Evolutionary conservation across 257 asterid species (phyloP), one percentile per base, ranked within the genome.

Genomic region (Linaria vulgaris): DNA sequence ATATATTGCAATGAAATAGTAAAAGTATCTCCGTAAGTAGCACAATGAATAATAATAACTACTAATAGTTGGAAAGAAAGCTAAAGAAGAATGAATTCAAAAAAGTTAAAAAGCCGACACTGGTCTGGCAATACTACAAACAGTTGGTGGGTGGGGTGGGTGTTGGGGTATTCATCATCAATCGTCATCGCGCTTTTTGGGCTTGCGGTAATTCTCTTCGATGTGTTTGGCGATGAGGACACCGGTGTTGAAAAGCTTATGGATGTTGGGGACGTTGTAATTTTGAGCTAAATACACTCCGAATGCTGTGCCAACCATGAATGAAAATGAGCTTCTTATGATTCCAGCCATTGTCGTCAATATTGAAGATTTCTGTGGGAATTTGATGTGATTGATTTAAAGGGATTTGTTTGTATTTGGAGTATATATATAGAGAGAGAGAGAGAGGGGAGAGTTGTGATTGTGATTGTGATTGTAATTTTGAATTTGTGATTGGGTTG

Each of bases 271-370:
- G 2, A 86, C 95, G 79, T 74, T 79, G 79, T 89, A 89, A 64
- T 86, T 86, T 85, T 89, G 95, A 56, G 95, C 96, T n/a, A 76
- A 58, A 71, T 86, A 89, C 20, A 89, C 72, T 31, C 96, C 95
- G 49, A 77, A 70, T 23, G 68, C 78, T 41, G 94, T 79, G 46
- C 94, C 96, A 34, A 70, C n/a, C 71, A 72, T 62, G 74, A 86
- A 86, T 9, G 81, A 66, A 70, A 89, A 81, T 49, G 76, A 41
- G 78, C 79, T 80, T 70, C 54, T 77, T 43, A 86, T 59, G 5
- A 83, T 58, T 25, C 85, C 91, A 73, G 53, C 64, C 89, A 78
- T 81, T n/a, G n/a, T n/a, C n/a, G n/a, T n/a, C n/a, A n/a, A n/a
- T n/a, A n/a, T n/a, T n/a, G n/a, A 34, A 11, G 41, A 11, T 34